Base-by-base conservation (phyloP, 2,329 filamentous ascomycete species). In the Xylariaceae sp. region DNA sequence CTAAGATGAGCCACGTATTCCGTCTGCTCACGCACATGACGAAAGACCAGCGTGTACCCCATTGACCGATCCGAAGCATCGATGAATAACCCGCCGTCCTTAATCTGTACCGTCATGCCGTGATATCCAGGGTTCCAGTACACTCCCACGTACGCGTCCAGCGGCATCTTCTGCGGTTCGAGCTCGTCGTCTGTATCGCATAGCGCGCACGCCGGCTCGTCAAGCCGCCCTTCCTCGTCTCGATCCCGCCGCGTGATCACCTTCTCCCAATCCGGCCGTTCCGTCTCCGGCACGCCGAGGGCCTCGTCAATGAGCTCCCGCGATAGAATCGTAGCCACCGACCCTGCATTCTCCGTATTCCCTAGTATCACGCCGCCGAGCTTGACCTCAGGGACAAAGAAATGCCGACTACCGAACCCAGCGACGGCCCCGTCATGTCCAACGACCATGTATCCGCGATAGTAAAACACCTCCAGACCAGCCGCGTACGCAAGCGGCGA, bases 101-200 rank as follows among this genome's bases (percentile, higher is more conserved):
- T 59, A 12, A 63, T 42, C 11, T 54, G 19, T 3, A 67, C 62
- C 0, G 46, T 55, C 11, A 67, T 31, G 1, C 40, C 48, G 6
- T 51, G 54, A 37, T 65, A 67, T 1, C 64, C 64, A 0, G 60
- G 59, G 34, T 65, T 53, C 59, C 58, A 61, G 34, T 65, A 65
- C 2, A 39, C 53, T 8, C 64, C 64, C 1, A 48, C 46, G 54
- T 66, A 65, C 7, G 54, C 51, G 12, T 29, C 52, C 2, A 65
- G 55, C 37, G 64, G 62, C 32, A 53, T 55, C n/a, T 53, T 57
- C 47, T 60, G 62, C 27, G 59, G 55, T 40, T 53, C 46, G 11
- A 43, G 12, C 32, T 43, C 48, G 4, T 41, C 51, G 9, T 53
- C 19, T 37, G 35, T 37, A 47, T 26, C 54, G 12, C 35, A 37